Base-by-base conservation (phyloP, 345 rosid species). In the Moricandia moricandioides region DNA sequence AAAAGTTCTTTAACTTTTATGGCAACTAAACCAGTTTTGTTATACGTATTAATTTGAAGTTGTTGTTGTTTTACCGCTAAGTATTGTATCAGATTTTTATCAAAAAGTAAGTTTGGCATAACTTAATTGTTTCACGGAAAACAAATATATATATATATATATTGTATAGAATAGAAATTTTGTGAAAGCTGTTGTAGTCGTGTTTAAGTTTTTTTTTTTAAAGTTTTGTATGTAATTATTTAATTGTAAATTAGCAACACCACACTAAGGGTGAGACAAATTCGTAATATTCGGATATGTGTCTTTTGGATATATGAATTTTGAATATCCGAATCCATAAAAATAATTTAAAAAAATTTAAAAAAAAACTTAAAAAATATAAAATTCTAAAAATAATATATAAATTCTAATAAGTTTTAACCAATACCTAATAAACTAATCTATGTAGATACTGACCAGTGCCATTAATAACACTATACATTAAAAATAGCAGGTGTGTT, bases 381-480 rank as follows among this genome's bases (percentile, higher is more conserved):
- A n/a, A n/a, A n/a, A n/a, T n/a, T n/a, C n/a, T n/a, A n/a, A n/a
- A n/a, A n/a, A n/a, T n/a, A n/a, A n/a, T n/a, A n/a, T n/a, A n/a
- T n/a, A n/a, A n/a, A n/a, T n/a, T n/a, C n/a, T n/a, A n/a, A n/a
- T n/a, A n/a, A n/a, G 17, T 30, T 16, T 13, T 56, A 65, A 30
- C 57, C 24, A 54, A 11, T 37, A 37, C 56, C 12, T 6, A 39
- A 39, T 54, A 57, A n/a, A 31, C 52, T 47, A 12, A 8, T 4
- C n/a, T 37, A 61, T 29, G 69, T 62, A 30, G 69, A 61, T 62
- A 61, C 56, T 54, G 64, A 55, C 51, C 37, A 27, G 39, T 35
- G 18, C 63, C 57, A 70, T 37, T 14, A 43, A 31, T 52, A 24
- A 51, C 30, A 33, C 52, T 16, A 34, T 1, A 4, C 40, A 67